Percentiles rank a stretch among this genome's conserved stretches.
These are phyloP conservation scores for Macaranga tanarius DNA, from an alignment of 441 rosid genomes.

Conservation along the genomic window DNA sequence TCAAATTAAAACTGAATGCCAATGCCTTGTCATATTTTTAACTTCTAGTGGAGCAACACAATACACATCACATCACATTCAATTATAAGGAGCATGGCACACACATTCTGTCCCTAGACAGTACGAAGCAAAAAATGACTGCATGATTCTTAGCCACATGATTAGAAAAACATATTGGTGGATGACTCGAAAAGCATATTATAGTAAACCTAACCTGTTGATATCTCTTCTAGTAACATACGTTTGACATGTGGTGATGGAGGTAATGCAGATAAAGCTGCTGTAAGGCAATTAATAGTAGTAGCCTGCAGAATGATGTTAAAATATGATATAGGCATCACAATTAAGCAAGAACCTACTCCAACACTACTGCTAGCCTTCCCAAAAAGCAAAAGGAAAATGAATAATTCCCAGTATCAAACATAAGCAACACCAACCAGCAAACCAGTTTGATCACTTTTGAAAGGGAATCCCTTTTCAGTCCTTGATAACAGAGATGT, in stretches of 20 bases:
- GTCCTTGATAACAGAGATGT: constrained; percentile 53
- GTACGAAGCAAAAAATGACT: not conserved
- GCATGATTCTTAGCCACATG: not conserved
- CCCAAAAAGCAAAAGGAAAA: not conserved
- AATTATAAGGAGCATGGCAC: not conserved
- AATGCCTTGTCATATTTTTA: not conserved
- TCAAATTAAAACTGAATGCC: not conserved
- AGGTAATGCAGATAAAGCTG: constrained; percentile 77
- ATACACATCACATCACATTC: not conserved
- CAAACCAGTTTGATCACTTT: constrained; percentile 67
- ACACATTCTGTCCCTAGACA: not conserved
- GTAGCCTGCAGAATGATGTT: constrained; percentile 53
- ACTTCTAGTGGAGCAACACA: not conserved
- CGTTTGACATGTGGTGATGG: constrained; percentile 52
- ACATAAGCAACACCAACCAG: constrained; percentile 56
- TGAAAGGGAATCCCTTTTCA: constrained; percentile 58
- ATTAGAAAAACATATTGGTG: not conserved
- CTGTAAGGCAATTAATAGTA: constrained; percentile 69
- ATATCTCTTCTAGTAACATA: constrained; percentile 62
- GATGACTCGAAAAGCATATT: not conserved
- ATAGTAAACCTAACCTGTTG: constrained; percentile 49
- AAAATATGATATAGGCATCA: constrained; percentile 15
- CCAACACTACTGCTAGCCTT: not conserved
- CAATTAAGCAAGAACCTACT: not conserved
- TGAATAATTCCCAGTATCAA: not conserved